phyloP scores from a whole-genome alignment of 495 filamentous ascomycete species.

The Neurospora sp. region DNA sequence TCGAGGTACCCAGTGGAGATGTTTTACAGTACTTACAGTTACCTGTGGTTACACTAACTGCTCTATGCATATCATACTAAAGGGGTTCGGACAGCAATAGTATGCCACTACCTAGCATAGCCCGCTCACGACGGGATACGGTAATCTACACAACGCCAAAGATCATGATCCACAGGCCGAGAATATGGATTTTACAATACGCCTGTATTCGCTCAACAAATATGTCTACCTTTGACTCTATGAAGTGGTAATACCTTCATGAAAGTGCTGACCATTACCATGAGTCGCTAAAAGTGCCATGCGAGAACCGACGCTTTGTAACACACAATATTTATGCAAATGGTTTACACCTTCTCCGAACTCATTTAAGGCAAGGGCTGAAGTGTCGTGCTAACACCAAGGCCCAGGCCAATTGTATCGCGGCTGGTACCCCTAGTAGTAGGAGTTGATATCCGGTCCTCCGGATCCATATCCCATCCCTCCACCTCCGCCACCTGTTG shows the following conservation, averaged over 20 bases:
- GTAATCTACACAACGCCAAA: not conserved
- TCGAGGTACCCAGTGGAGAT: not conserved
- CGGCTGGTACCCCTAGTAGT: conserved; percentile 8
- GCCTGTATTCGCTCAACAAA: not conserved
- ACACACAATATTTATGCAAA: not conserved
- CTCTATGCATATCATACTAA: not conserved
- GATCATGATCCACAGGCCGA: not conserved
- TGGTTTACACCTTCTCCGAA: not conserved
- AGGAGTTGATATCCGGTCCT: conserved; percentile 15
- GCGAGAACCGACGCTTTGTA: not conserved
- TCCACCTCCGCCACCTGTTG: conserved; percentile 5
- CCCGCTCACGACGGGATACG: not conserved
- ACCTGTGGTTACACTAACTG: not conserved
- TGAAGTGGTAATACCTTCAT: not conserved
- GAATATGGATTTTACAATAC: not conserved
- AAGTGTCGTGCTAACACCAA: not conserved
- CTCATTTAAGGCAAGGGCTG: not conserved
- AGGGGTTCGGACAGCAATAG: not conserved
- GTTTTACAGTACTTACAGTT: not conserved
- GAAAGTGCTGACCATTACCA: not conserved
- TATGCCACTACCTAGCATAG: not conserved
- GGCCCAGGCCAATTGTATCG: not conserved
- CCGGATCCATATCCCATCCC: conserved; percentile 3
- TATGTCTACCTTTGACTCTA: not conserved
- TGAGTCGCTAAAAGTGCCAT: not conserved